Percentiles rank a stretch among this genome's conserved stretches.
These are phyloP conservation scores for Arthrobotrys sinensis DNA, from an alignment of 2,329 filamentous ascomycete genomes.

Conservation along the genomic window DNA sequence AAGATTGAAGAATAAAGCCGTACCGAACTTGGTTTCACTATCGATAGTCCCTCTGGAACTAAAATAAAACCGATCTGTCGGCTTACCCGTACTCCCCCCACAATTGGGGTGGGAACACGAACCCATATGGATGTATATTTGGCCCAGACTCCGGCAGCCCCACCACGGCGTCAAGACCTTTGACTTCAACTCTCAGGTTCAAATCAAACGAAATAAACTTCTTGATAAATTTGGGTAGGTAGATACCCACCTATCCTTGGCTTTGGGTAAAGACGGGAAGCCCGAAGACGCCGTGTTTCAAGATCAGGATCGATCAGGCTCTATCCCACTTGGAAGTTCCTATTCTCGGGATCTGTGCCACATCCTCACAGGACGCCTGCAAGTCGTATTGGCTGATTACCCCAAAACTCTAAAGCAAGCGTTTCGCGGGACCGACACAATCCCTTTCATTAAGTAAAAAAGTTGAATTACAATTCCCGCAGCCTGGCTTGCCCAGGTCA, in stretches of 20 bases:
- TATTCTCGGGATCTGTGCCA: conserved; percentile 18
- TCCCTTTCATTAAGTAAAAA: conserved; percentile 14
- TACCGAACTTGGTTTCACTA: too few relatives aligned
- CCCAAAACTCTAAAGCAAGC: background rate
- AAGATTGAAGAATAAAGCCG: too few relatives aligned
- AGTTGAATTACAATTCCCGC: background rate
- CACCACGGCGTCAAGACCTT: too few relatives aligned
- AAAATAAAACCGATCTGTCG: too few relatives aligned
- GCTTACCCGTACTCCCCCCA: too few relatives aligned
- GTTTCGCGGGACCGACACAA: background rate
- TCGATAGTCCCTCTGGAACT: too few relatives aligned
- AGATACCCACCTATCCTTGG: background rate
- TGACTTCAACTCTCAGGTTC: too few relatives aligned
- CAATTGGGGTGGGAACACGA: too few relatives aligned
- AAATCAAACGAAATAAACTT: background rate
- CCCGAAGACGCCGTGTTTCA: background rate
- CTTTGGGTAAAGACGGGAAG: background rate
- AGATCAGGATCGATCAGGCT: background rate
- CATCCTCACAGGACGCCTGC: background rate
- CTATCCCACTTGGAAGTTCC: background rate
- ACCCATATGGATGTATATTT: too few relatives aligned
- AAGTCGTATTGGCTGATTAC: background rate
- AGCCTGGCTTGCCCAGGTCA: too few relatives aligned
- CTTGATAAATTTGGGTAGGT: background rate
- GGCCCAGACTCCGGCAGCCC: too few relatives aligned